Conservation (phyloP, 1,284 basidiomycete species). For the Moesziomyces globuligerus region DNA sequence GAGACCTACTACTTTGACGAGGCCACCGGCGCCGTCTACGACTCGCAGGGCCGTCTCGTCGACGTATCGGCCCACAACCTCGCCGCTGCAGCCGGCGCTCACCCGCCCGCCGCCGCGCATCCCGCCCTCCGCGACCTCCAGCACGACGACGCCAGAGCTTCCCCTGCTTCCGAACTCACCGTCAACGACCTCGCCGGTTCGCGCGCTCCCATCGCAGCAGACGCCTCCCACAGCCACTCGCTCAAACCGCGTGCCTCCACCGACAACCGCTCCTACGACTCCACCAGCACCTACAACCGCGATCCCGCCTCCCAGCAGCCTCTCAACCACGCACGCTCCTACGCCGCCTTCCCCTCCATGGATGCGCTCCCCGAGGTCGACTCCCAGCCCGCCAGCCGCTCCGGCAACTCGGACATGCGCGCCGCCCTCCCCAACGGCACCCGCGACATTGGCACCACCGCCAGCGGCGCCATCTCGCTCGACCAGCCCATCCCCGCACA, state of each 20-base stretch:
- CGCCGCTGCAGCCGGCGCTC: conserved; percentile 1
- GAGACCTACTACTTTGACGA: conserved; percentile 63
- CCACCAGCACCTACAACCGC: conserved; percentile 32
- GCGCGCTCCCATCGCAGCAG: conserved; percentile 1
- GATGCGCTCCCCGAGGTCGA: conserved; percentile 51
- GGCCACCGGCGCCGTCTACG: conserved; percentile 61
- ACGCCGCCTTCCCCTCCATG: conserved; percentile 49
- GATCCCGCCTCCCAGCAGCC: conserved; percentile 25
- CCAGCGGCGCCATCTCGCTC: conserved; percentile 45
- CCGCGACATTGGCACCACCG: conserved; percentile 52
- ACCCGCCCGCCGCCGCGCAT: conserved; percentile 3
- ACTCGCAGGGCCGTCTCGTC: conserved; percentile 55
- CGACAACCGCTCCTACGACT: conserved; percentile 47
- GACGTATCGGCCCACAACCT: conserved; percentile 42
- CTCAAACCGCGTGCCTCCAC: conserved; percentile 20
- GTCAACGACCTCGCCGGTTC: conserved; percentile 14
- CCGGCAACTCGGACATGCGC: conserved; percentile 30
- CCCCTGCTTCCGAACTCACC: conserved; percentile 24
- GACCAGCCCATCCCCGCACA: conserved; percentile 44
- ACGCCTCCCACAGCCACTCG: conserved; percentile 13
- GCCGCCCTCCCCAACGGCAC: conserved; percentile 24
- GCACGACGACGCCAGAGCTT: conserved; percentile 1
- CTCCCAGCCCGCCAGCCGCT: conserved; percentile 36
- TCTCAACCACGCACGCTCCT: conserved; percentile 45
- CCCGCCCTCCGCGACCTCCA: conserved; percentile 8